These are phyloP conservation scores for Miscanthus lutarioriparius DNA, from an alignment of 176 grass and related monocot species.

Conservation along the genomic window DNA sequence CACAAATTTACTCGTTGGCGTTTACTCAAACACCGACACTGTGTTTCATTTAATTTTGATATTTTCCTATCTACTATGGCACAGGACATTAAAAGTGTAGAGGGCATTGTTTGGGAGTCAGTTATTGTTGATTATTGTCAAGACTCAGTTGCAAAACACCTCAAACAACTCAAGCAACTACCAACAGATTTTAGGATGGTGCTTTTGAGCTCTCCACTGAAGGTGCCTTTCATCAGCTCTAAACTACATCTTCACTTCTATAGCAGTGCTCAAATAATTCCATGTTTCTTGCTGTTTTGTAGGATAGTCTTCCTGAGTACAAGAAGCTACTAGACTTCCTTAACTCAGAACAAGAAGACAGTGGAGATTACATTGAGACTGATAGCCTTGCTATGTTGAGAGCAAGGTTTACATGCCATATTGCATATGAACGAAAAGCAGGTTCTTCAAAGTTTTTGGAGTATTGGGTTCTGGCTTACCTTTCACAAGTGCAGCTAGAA, in stretches of 20 bases:
- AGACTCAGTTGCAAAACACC: slow-evolving; percentile 48
- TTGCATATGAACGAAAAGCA: slow-evolving; percentile 67
- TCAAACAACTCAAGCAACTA: slow-evolving; percentile 65
- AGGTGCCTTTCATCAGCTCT: slow-evolving; percentile 48
- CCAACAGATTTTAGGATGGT: slow-evolving; percentile 68
- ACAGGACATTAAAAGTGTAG: slow-evolving; percentile 68
- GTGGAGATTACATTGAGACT: slow-evolving; percentile 11
- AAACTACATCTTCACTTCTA: neutral
- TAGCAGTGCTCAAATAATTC: slow-evolving; percentile 22
- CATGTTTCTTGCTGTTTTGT: slow-evolving; percentile 49
- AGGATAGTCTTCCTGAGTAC: slow-evolving; percentile 68
- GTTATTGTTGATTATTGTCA: slow-evolving; percentile 76
- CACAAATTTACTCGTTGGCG: too few relatives aligned
- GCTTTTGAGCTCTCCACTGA: slow-evolving; percentile 64
- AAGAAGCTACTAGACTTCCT: slow-evolving; percentile 72
- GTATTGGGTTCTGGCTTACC: slow-evolving; percentile 77
- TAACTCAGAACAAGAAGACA: slow-evolving; percentile 37
- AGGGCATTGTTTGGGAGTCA: slow-evolving; percentile 66
- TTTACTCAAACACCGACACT: too few relatives aligned
- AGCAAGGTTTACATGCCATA: slow-evolving; percentile 50
- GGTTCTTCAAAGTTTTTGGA: slow-evolving; percentile 66
- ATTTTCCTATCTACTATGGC: slow-evolving; percentile 29
- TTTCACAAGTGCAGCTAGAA: slow-evolving; percentile 78
- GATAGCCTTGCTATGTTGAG: slow-evolving; percentile 50
- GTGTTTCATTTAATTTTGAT: slow-evolving; percentile 2